Base-by-base conservation (phyloP, 495 filamentous ascomycete species). In the Delitschia confertaspora region DNA sequence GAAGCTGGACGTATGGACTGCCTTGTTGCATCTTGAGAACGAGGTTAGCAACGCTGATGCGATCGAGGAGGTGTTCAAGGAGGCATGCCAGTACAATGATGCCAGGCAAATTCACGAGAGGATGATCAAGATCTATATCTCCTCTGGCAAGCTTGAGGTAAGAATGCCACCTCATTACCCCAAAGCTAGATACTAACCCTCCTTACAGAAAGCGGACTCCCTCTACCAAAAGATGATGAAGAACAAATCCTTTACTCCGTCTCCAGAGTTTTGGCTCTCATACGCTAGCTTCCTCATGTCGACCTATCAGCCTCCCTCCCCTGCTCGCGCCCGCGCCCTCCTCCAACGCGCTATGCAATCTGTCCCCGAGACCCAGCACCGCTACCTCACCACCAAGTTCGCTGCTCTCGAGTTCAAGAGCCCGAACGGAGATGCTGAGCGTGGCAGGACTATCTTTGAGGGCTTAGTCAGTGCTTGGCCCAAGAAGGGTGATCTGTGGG, bases 1-100 rank as follows among this genome's bases (percentile, higher is more conserved):
- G 62, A 95, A 94, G 68, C 65, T 91, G 56, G 94, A 95, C 64
- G 75, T 94, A 47, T 98, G 91, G 91, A 77, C 88, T 49, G 93
- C 85, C 2, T 74, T 89, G 63, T 73, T 98, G 47, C 95, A 98
- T 65, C 71, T 96, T 48, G 91, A 98, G 62, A 87, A 88, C 54
- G 78, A 81, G 3, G 96, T 91, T 55, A 88, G 91, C 38, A 83
- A 69, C 45, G 82, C 88, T 20, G 88, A 91, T 41, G 76, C 74
- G n/a, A 64, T 93, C 2, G 84, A 94, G 23, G 82, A 84, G 22
- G 76, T 84, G 36, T 96, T 98, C 71, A 86, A 83, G 68, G 79
- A 84, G 34, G 91, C 91, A 3, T 95, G 88, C 65, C 83, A 88
- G 56, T 88, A 88, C 67, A 94, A 94, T 54, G 89, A 98, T 54